phyloP scores from a whole-genome alignment of 805 yeast species.

The Pichia kluyveri region DNA sequence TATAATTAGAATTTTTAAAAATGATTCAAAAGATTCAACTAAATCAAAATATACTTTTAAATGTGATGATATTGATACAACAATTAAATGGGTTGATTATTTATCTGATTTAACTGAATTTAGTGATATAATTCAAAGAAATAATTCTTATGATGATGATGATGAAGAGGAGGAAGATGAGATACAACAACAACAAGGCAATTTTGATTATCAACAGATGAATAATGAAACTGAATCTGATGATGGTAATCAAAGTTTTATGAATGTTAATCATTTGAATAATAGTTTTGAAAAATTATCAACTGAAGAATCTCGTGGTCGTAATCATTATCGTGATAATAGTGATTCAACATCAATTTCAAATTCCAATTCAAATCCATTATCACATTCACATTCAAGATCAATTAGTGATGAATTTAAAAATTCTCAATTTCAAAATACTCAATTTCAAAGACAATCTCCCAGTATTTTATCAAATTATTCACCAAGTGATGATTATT shows the following conservation, averaged over 20 bases:
- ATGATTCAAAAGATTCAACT: constrained; percentile 14
- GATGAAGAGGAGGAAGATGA: constrained; percentile 6
- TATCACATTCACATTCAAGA: constrained; percentile 1
- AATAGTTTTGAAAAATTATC: neutral
- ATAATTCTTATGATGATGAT: constrained; percentile 31
- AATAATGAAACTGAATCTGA: too few relatives aligned
- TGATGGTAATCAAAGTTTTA: too few relatives aligned
- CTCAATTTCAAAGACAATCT: neutral
- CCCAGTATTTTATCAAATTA: neutral
- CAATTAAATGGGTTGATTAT: constrained; percentile 46
- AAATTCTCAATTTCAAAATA: neutral
- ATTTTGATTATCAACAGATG: too few relatives aligned
- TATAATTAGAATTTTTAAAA: constrained; percentile 28
- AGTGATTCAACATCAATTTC: neutral
- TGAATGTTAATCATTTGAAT: neutral
- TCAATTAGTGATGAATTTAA: constrained; percentile 4
- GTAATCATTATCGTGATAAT: neutral
- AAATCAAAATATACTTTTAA: constrained; percentile 30
- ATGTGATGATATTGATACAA: constrained; percentile 36
- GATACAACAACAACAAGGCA: too few relatives aligned
- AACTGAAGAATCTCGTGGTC: neutral
- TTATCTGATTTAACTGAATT: constrained; percentile 42
- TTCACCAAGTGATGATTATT: neutral
- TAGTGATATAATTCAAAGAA: constrained; percentile 40
- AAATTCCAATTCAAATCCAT: neutral